Conservation (phyloP, 192 early-diverging fungal species). For the Backusella liffmaniae region DNA sequence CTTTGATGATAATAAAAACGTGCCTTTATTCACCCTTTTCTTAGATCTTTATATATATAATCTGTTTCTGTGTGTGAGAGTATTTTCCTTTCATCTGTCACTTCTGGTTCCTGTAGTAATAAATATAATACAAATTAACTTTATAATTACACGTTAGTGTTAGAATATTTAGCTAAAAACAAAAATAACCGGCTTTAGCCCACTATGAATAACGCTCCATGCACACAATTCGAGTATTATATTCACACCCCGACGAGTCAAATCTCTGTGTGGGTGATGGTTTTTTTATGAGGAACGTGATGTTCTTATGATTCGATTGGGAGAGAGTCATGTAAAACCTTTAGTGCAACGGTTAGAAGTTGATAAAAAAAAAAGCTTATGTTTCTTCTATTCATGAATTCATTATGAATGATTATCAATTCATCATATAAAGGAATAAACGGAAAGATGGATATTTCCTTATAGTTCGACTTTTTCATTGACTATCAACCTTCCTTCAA, state of each 20-base stretch:
- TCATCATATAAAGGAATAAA: background rate
- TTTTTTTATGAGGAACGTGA: background rate
- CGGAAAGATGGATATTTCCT: background rate
- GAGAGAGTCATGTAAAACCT: background rate
- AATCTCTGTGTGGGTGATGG: background rate
- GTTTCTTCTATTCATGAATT: background rate
- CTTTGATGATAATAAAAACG: background rate
- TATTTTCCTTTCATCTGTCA: conserved; percentile 9
- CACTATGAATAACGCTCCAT: background rate
- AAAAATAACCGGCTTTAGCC: background rate
- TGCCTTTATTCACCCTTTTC: background rate
- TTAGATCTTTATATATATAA: background rate
- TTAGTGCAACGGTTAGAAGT: background rate
- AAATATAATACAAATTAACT: background rate
- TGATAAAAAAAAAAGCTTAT: background rate
- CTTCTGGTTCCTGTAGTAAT: background rate
- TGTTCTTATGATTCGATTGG: background rate
- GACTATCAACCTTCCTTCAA: background rate
- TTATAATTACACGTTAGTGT: background rate
- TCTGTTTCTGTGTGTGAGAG: background rate
- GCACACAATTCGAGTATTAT: background rate
- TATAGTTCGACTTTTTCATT: background rate
- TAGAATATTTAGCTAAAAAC: background rate
- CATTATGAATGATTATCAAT: background rate
- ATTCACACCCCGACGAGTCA: background rate